Conservation (phyloP, 2,329 filamentous ascomycete genomes). For the Aspergillus proliferans region DNA sequence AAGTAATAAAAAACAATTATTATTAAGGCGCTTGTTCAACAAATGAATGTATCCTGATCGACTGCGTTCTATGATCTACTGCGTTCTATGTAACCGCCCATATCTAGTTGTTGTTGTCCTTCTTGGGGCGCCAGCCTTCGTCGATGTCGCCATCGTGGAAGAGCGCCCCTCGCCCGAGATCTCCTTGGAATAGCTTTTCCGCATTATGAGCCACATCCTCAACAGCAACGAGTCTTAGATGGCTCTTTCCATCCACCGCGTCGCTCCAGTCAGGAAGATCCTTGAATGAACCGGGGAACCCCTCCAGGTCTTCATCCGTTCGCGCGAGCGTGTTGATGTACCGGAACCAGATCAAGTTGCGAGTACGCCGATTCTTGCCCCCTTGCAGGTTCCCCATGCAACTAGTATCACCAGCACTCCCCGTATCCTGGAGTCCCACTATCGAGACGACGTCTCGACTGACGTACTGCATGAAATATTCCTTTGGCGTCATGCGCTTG, state of each 20-base stretch:
- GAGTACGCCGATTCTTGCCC: slow-evolving; percentile 7
- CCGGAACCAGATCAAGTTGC: slow-evolving; percentile 12
- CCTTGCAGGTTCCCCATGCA: slow-evolving; percentile 11
- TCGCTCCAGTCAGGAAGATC: slow-evolving; percentile 10
- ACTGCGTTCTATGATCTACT: neutral
- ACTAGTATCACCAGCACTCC: slow-evolving; percentile 8
- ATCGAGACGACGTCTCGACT: slow-evolving; percentile 8
- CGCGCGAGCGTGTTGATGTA: slow-evolving; percentile 11
- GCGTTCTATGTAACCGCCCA: neutral
- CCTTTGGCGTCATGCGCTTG: slow-evolving; percentile 6
- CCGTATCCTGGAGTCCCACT: slow-evolving; percentile 9
- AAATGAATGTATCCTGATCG: neutral
- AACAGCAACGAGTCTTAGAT: slow-evolving; percentile 8
- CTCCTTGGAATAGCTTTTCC: slow-evolving; percentile 3
- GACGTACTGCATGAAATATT: slow-evolving; percentile 10
- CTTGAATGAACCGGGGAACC: slow-evolving; percentile 6
- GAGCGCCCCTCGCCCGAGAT: slow-evolving; percentile 6
- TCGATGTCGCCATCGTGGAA: slow-evolving; percentile 7
- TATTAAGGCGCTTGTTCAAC: neutral
- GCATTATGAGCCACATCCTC: slow-evolving; percentile 9
- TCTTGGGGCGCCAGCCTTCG: slow-evolving; percentile 7
- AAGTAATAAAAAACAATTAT: no score
- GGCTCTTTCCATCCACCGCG: slow-evolving; percentile 6
- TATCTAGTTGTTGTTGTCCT: neutral
- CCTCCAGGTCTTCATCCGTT: slow-evolving; percentile 9